A percentile compares a stretch with the other conserved stretches of the same genome.
These are phyloP conservation scores for Aurifilum marmelostoma DNA, from an alignment of 2,329 filamentous ascomycete genomes.

Conservation along the genomic window DNA sequence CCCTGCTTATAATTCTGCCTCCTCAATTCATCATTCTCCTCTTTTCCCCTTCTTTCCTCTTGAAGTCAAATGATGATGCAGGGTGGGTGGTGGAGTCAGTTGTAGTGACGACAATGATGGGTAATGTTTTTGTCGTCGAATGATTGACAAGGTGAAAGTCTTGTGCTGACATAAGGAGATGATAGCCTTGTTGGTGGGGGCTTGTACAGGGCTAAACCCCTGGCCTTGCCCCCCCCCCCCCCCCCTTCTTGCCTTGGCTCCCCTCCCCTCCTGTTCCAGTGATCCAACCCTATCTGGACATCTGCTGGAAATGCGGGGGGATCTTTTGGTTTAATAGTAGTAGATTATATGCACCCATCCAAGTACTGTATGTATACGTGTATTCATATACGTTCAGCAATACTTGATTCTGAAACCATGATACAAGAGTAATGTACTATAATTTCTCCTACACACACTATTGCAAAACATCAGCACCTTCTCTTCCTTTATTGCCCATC, in stretches of 20 bases:
- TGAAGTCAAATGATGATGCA: neutral
- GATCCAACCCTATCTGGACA: neutral
- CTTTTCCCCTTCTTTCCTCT: neutral
- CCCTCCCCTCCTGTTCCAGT: neutral
- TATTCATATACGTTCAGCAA: too few relatives aligned
- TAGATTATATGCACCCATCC: too few relatives aligned
- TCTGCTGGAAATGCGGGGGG: neutral
- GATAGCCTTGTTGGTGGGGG: neutral
- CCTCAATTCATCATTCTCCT: neutral
- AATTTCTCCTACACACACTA: neutral
- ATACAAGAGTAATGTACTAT: neutral
- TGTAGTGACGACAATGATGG: neutral
- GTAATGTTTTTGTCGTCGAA: neutral
- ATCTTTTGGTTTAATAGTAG: neutral
- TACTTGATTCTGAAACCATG: too few relatives aligned
- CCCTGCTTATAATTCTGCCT: too few relatives aligned
- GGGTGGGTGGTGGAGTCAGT: neutral
- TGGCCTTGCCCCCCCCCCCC: neutral
- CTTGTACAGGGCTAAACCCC: neutral
- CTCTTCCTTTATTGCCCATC: neutral
- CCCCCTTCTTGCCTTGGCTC: too few relatives aligned
- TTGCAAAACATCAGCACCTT: neutral
- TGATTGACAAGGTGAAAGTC: neutral
- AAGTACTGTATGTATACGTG: too few relatives aligned
- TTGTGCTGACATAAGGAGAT: slow-evolving; percentile 16